Evolutionary conservation across 345 rosid species (phyloP).

Genomic region (Adansonia digitata): DNA sequence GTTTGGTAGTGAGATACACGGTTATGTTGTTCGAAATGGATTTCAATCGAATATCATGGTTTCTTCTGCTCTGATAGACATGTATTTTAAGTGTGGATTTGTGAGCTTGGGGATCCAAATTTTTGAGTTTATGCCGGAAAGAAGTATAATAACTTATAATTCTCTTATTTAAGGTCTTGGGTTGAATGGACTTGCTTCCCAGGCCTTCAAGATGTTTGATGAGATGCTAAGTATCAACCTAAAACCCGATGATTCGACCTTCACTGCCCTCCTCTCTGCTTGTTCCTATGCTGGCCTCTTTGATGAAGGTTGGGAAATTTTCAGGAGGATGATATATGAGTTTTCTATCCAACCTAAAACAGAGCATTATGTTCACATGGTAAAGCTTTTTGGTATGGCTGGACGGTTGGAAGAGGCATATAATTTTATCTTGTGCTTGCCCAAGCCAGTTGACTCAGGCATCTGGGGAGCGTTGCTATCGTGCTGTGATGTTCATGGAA

Average conservation of each 20-base stretch:
- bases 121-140: conserved; percentile 40
- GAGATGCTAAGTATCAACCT: conserved; percentile 45
- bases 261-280: conserved; percentile 69
- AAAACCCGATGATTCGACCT: conserved; percentile 64
- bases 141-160: conserved; percentile 60
- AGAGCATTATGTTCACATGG: conserved; percentile 71
- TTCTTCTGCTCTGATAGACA: conserved; percentile 65
- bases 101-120: conserved; percentile 40
- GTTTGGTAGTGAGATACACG: conserved; percentile 57
- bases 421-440: conserved; percentile 48
- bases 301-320: conserved; percentile 47
- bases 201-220: conserved; percentile 56
- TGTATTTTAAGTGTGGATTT: conserved; percentile 80
- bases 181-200: conserved; percentile 57
- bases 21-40: conserved; percentile 54
- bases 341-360: conserved; percentile 51
- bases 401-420: conserved; percentile 73
- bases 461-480: conserved; percentile 79
- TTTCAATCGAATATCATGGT: conserved; percentile 51
- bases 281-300: conserved; percentile 80
- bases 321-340: conserved; percentile 61
- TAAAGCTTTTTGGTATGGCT: conserved; percentile 71
- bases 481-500: conserved; percentile 62
- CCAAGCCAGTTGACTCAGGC: conserved; percentile 61
- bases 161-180: conserved; percentile 63